Conservation (phyloP, 2,329 filamentous ascomycete species). For the Tolypocladium ovalisporum region DNA sequence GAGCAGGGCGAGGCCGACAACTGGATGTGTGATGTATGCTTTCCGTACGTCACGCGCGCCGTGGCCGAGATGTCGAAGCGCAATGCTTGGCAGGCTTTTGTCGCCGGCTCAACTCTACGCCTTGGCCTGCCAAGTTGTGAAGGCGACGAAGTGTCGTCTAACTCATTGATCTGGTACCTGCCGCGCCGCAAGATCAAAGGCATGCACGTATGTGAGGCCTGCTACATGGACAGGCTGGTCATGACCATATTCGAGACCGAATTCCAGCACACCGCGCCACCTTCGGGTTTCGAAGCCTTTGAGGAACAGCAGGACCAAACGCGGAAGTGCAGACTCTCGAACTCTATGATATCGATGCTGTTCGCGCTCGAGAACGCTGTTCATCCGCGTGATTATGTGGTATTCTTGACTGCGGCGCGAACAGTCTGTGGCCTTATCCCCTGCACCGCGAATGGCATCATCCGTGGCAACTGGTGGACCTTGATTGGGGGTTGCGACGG, state of each 20-base stretch:
- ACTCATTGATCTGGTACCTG: conserved; percentile 15
- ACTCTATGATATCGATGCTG: conserved; percentile 9
- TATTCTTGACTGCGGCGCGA: conserved; percentile 10
- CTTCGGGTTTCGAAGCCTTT: conserved; percentile 11
- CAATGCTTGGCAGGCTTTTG: conserved; percentile 20
- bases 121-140: conserved; percentile 17
- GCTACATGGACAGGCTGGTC: conserved; percentile 22
- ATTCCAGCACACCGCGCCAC: conserved; percentile 12
- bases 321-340: conserved; percentile 15
- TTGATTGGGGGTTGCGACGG: conserved; percentile 11
- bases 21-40: conserved; percentile 22
- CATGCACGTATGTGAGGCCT: conserved; percentile 21
- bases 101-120: conserved; percentile 10
- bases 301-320: conserved; percentile 9
- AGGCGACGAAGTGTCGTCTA: conserved; percentile 11
- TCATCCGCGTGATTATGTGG: conserved; percentile 12
- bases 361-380: conserved; percentile 16
- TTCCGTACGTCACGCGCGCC: conserved; percentile 13
- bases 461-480: conserved; percentile 23
- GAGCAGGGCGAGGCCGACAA: conserved; percentile 14
- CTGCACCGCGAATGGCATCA: conserved; percentile 17
- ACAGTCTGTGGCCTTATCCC: conserved; percentile 11
- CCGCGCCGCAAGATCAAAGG: conserved; percentile 12
- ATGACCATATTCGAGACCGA: conserved; percentile 15
- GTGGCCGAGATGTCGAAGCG: conserved; percentile 8